Evolutionary conservation across 2,329 filamentous ascomycete genomes (phyloP).

Genomic region (Aspergillus intermedius): DNA sequence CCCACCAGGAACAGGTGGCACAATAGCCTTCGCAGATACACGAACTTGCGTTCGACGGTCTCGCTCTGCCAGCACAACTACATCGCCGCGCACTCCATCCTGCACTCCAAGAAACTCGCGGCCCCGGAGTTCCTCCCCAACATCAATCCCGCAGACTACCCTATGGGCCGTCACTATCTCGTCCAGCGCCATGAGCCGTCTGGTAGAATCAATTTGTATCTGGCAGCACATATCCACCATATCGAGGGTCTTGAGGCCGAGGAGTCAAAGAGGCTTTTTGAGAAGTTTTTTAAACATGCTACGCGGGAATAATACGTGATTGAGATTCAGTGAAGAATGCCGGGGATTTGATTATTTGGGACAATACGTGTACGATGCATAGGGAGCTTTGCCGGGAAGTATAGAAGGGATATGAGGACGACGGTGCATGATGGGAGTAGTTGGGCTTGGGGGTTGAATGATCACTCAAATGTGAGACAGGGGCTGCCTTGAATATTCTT

Average conservation of each 20-base stretch:
- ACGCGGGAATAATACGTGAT: constrained; percentile 42
- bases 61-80: constrained; percentile 37
- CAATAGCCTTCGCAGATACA: constrained; percentile 51
- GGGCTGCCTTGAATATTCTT: constrained; percentile 15
- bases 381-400: constrained; percentile 44
- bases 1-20: constrained; percentile 42
- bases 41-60: constrained; percentile 44
- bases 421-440: constrained; percentile 47
- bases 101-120: constrained; percentile 48
- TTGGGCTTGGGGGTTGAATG: constrained; percentile 40
- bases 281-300: constrained; percentile 37
- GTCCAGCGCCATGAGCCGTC: constrained; percentile 48
- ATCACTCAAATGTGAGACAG: constrained; percentile 18
- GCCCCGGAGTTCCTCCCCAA: constrained; percentile 45
- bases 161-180: constrained; percentile 44
- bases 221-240: constrained; percentile 50
- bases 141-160: constrained; percentile 34
- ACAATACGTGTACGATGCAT: constrained; percentile 53
- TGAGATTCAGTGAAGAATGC: constrained; percentile 41
- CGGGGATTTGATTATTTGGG: constrained; percentile 53
- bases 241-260: constrained; percentile 39
- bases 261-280: constrained; percentile 31
- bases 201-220: constrained; percentile 48
- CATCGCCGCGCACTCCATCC: constrained; percentile 47
- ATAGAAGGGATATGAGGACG: constrained; percentile 48